Evolutionary conservation across 169 alveolate species (phyloP).

Genomic region (Plasmodium ovale): DNA sequence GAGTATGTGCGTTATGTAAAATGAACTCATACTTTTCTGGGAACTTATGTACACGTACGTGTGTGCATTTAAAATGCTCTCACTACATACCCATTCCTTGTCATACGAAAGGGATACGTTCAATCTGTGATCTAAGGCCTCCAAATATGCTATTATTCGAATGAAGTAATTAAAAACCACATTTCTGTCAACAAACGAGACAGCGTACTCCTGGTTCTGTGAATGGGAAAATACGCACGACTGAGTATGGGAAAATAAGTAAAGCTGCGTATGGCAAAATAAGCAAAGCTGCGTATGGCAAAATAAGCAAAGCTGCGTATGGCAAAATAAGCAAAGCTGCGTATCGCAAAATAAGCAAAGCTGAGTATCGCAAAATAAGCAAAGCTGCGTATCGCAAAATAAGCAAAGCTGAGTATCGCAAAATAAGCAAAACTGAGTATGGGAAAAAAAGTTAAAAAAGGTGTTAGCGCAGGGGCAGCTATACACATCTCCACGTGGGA

Average conservation of each 20-base stretch:
- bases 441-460: neutral
- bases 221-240: neutral
- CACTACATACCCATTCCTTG: slow-evolving; percentile 66
- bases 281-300: neutral
- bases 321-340: too few relatives aligned
- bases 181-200: slow-evolving; percentile 29
- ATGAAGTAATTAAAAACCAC: slow-evolving; percentile 9
- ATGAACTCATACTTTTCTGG: too few relatives aligned
- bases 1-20: too few relatives aligned
- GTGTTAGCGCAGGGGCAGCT: neutral
- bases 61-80: too few relatives aligned
- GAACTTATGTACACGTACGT: too few relatives aligned
- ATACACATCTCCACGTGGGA: neutral
- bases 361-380: too few relatives aligned
- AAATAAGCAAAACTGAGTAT: neutral
- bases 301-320: too few relatives aligned
- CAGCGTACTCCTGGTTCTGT: slow-evolving; percentile 4
- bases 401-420: slow-evolving; percentile 2
- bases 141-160: slow-evolving; percentile 19
- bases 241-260: neutral
- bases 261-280: neutral
- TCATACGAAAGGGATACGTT: slow-evolving; percentile 29
- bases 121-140: slow-evolving; percentile 38
- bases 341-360: too few relatives aligned
- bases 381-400: too few relatives aligned